Evolutionary conservation across 2,329 filamentous ascomycete genomes (phyloP).

Genomic region (Scedosporium dehoogii): DNA sequence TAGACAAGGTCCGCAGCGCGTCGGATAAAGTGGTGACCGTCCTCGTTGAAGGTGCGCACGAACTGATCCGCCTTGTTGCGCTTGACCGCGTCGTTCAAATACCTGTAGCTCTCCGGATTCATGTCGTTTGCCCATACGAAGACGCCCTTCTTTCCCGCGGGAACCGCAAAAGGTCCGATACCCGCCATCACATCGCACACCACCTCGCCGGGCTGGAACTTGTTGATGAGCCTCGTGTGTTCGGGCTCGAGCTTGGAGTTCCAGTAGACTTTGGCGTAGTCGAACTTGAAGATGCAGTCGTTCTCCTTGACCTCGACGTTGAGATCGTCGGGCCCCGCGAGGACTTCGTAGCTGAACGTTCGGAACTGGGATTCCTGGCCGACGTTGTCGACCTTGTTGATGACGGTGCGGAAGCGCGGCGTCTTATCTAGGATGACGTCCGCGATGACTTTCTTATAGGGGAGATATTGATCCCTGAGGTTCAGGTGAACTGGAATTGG

Average conservation of each 20-base stretch:
- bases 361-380: constrained; percentile 78
- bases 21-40: constrained; percentile 74
- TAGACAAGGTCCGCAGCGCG: constrained; percentile 53
- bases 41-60: constrained; percentile 70
- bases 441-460: constrained; percentile 79
- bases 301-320: constrained; percentile 76
- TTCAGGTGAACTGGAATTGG: constrained; percentile 67
- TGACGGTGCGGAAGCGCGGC: constrained; percentile 69
- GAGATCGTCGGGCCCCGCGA: constrained; percentile 72
- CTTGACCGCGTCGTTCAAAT: constrained; percentile 58
- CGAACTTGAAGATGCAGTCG: constrained; percentile 79
- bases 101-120: constrained; percentile 77
- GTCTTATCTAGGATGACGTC: constrained; percentile 88
- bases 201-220: constrained; percentile 76
- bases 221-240: constrained; percentile 66
- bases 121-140: constrained; percentile 97
- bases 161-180: constrained; percentile 88
- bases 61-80: constrained; percentile 73
- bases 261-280: constrained; percentile 97
- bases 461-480: constrained; percentile 69
- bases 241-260: constrained; percentile 87
- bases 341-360: constrained; percentile 86
- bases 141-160: constrained; percentile 78
- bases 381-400: constrained; percentile 90
- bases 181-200: constrained; percentile 97